phyloP scores from a whole-genome alignment of 768 basidiomycete species.

The Mycena maculata region DNA sequence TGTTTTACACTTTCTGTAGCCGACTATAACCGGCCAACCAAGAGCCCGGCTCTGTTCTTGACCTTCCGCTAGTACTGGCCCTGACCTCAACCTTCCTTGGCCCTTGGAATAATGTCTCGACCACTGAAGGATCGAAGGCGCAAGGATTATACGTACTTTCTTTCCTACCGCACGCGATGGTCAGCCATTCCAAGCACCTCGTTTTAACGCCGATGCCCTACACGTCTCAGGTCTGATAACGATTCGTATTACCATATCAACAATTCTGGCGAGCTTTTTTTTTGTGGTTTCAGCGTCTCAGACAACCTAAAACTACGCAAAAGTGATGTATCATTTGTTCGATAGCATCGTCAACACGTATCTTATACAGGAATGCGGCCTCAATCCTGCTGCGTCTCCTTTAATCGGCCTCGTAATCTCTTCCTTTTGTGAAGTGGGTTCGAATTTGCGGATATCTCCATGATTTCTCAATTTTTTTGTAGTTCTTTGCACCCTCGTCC shows the following conservation, averaged over 20 bases:
- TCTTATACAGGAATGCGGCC: conserved; percentile 72
- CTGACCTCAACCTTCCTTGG: not conserved
- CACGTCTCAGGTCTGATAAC: conserved; percentile 76
- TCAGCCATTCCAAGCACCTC: not conserved
- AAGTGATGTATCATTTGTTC: conserved; percentile 85
- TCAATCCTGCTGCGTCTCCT: conserved; percentile 61
- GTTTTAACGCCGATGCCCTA: not conserved
- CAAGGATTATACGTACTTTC: conserved; percentile 28
- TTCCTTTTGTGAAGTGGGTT: conserved; percentile 72
- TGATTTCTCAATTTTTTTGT: not conserved
- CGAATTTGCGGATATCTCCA: not conserved
- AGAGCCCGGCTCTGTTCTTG: too few relatives aligned
- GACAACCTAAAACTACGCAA: too few relatives aligned
- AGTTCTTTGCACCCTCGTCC: conserved; percentile 80
- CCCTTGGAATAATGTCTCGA: conserved; percentile 4
- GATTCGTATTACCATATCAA: conserved; percentile 88
- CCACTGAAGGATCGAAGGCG: conserved; percentile 25
- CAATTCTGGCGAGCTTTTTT: too few relatives aligned
- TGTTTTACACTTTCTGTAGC: too few relatives aligned
- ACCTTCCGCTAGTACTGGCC: too few relatives aligned
- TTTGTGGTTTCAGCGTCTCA: too few relatives aligned
- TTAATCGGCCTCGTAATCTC: conserved; percentile 84
- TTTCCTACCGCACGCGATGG: conserved; percentile 31
- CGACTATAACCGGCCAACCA: too few relatives aligned
- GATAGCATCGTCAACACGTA: conserved; percentile 87